Conservation (phyloP, 805 yeast species). For the Candida montana region DNA sequence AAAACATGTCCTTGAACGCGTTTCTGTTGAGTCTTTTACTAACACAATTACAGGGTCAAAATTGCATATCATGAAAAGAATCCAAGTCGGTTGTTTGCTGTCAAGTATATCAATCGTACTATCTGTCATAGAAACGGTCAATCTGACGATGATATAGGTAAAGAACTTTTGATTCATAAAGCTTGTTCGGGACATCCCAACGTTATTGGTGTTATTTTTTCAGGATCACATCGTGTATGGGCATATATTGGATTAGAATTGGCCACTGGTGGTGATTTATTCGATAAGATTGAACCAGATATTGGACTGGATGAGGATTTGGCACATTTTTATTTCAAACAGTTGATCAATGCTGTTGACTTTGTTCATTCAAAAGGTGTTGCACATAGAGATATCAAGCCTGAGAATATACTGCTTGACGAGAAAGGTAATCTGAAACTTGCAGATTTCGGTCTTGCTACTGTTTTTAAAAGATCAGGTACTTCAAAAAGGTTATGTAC, state of each 20-base stretch:
- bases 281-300: slow-evolving; percentile 76
- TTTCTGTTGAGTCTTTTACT: neutral
- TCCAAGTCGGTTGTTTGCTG: slow-evolving; percentile 41
- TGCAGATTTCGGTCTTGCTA: slow-evolving; percentile 76
- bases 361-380: slow-evolving; percentile 60
- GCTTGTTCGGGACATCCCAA: slow-evolving; percentile 56
- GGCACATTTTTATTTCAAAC: slow-evolving; percentile 65
- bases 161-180: slow-evolving; percentile 56
- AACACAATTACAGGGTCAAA: slow-evolving; percentile 36
- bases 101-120: slow-evolving; percentile 48
- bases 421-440: slow-evolving; percentile 59
- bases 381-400: slow-evolving; percentile 65
- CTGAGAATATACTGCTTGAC: slow-evolving; percentile 64
- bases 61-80: slow-evolving; percentile 35
- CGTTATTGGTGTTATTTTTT: slow-evolving; percentile 48
- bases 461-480: slow-evolving; percentile 44
- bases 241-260: slow-evolving; percentile 63
- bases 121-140: slow-evolving; percentile 32
- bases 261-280: slow-evolving; percentile 71
- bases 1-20: too few relatives aligned
- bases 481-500: slow-evolving; percentile 43
- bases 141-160: slow-evolving; percentile 36
- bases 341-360: slow-evolving; percentile 53
- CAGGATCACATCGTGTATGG: slow-evolving; percentile 51
- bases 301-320: slow-evolving; percentile 60